Percentiles rank a stretch among this genome's conserved stretches.
phyloP scores from a whole-genome alignment of 306 rosid species.

The Quercus parvula region DNA sequence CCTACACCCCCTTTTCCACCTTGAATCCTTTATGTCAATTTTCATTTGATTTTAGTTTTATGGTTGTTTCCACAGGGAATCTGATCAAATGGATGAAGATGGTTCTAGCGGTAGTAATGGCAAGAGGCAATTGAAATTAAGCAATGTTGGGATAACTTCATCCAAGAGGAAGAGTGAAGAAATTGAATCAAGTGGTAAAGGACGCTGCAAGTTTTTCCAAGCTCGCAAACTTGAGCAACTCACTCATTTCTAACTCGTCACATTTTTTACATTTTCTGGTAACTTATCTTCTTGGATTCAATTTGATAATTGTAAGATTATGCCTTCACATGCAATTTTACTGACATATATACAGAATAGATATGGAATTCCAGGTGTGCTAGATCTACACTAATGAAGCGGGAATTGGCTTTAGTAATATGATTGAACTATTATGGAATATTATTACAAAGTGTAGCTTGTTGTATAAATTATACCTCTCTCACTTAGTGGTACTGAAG shows the following conservation, averaged over 20 bases:
- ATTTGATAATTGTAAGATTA: neutral
- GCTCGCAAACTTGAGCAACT: conserved; percentile 82
- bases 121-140: conserved; percentile 70
- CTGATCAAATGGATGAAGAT: conserved; percentile 61
- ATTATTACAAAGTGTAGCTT: neutral
- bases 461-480: neutral
- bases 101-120: conserved; percentile 37
- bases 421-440: neutral
- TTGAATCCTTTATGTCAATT: conserved; percentile 4
- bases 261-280: neutral
- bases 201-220: conserved; percentile 77
- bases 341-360: neutral
- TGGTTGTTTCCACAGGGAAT: conserved; percentile 50
- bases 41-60: conserved; percentile 8
- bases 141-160: conserved; percentile 65
- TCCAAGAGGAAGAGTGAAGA: conserved; percentile 85
- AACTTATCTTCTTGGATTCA: neutral
- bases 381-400: neutral
- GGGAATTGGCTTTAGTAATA: neutral
- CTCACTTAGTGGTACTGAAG: neutral
- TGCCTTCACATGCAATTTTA: neutral
- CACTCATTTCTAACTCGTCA: conserved; percentile 32
- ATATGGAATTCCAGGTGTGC: neutral
- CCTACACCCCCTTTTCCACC: neutral
- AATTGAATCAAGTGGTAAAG: conserved; percentile 82